Evolutionary conservation across 1,284 basidiomycete genomes (phyloP), one percentile per base, ranked within the genome.

Genomic region (Rhodotorula sp.): DNA sequence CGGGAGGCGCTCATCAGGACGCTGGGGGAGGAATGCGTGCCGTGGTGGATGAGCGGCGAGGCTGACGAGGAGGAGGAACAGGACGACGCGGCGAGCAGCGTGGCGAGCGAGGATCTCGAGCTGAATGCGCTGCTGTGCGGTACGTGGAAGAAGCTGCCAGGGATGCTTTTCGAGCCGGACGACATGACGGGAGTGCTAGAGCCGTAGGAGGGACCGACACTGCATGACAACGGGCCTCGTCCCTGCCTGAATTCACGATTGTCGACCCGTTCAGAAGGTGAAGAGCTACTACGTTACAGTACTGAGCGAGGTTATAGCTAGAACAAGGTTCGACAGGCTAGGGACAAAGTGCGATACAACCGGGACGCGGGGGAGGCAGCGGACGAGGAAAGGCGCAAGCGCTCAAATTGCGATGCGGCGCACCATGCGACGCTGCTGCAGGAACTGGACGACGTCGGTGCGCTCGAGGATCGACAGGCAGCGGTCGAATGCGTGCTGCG

Each of bases 401-500:
- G 16, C 25, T 50, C 57, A 64, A 23, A 77, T 73, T n/a, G 72
- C 77, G 59, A 79, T 77, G 7, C 78, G 62, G 41, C 74, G 68
- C 13, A 79, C 75, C 52, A 71, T 73, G 54, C 74, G 68, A 80
- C 79, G 56, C 62, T 49, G 73, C 71, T 66, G 91, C 8, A 66
- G 90, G 82, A 97, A 99, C 73, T 93, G 85, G 60, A 99, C 86
- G 21, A 97, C 88, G 81, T 99, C 97, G 73, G 95, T 85, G 84
- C 97, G 97, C 84, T 99, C 97, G 81, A 99, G 80, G 61, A 99
- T 87, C 80, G 89, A 97, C 73, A 99, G 83, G 25, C 92, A 92
- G 73, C 94, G 85, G 81, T 99, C 97, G 44, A 99, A 86, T 23
- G 96, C 92, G 82, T 97, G 95, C 74, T 87, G 89, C 27, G 91